These are phyloP conservation scores for Corymbia maculata DNA, from an alignment of 345 rosid genomes.

Conservation along the genomic window DNA sequence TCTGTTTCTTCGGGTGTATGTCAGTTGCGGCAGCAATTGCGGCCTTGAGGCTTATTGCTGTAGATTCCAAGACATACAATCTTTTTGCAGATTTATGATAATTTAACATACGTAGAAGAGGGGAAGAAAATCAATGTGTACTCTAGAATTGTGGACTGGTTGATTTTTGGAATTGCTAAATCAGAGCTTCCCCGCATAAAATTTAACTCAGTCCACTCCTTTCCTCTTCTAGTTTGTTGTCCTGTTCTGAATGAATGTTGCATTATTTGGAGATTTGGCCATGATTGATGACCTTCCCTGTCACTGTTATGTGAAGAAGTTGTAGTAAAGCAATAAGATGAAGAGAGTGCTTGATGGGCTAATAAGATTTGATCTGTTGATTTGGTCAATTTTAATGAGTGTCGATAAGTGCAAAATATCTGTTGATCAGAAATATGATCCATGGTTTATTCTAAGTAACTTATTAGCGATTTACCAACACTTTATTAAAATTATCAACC, in stretches of 20 bases:
- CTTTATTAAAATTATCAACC: background rate
- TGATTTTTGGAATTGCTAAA: background rate
- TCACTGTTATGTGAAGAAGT: background rate
- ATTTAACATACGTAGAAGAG: background rate
- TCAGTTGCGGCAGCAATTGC: slow-evolving; percentile 66
- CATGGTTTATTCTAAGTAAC: background rate
- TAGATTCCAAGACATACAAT: slow-evolving; percentile 70
- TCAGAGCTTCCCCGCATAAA: background rate
- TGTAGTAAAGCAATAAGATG: background rate
- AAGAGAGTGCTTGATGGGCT: background rate
- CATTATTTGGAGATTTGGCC: background rate
- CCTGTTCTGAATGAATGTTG: background rate
- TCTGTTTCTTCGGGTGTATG: slow-evolving; percentile 47
- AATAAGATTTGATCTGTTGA: background rate
- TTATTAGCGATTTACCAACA: background rate
- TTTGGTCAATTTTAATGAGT: background rate
- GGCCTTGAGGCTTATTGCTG: slow-evolving; percentile 63
- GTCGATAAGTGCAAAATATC: background rate
- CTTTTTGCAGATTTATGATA: slow-evolving; percentile 71
- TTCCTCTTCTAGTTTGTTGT: background rate
- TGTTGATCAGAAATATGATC: background rate
- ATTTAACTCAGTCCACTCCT: background rate
- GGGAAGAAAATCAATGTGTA: background rate
- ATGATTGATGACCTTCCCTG: background rate
- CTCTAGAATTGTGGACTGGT: background rate